Evolutionary conservation across 495 filamentous ascomycete species (phyloP).

Genomic region (Tricharina praecox): DNA sequence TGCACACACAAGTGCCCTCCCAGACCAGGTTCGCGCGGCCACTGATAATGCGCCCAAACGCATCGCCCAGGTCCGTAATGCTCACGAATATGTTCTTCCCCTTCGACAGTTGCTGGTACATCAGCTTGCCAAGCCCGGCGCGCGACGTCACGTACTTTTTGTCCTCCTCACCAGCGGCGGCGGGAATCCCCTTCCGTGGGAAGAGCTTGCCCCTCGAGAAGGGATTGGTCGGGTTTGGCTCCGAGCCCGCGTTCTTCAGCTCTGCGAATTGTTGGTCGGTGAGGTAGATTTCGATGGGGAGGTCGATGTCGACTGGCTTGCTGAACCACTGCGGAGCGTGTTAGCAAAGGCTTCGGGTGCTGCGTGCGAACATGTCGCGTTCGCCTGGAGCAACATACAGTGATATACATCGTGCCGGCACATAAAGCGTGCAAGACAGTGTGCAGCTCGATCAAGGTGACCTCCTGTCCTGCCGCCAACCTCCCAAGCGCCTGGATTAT

Average conservation of each 20-base stretch:
- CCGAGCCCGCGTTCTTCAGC: neutral
- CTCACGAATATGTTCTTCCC: neutral
- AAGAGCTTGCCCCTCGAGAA: neutral
- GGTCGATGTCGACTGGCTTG: neutral
- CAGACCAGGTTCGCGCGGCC: neutral
- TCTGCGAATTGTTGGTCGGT: neutral
- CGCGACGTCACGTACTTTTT: neutral
- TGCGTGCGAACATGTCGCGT: neutral
- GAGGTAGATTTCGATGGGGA: neutral
- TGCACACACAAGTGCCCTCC: neutral
- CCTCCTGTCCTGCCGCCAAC: neutral
- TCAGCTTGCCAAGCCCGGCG: neutral
- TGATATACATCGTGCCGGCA: neutral
- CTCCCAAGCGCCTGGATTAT: neutral
- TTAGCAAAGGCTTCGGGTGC: neutral
- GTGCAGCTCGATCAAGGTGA: neutral
- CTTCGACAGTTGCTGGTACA: neutral
- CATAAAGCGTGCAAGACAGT: neutral
- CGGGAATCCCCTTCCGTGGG: neutral
- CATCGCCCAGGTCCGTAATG: neutral
- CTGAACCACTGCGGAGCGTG: neutral
- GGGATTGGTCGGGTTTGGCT: neutral
- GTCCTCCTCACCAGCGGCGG: neutral
- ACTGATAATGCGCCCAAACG: neutral
- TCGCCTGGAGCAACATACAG: no score